Percentiles rank a stretch among this genome's conserved stretches.
phyloP scores from a whole-genome alignment of 2,329 filamentous ascomycete genomes.

The Colletotrichum acutatum region DNA sequence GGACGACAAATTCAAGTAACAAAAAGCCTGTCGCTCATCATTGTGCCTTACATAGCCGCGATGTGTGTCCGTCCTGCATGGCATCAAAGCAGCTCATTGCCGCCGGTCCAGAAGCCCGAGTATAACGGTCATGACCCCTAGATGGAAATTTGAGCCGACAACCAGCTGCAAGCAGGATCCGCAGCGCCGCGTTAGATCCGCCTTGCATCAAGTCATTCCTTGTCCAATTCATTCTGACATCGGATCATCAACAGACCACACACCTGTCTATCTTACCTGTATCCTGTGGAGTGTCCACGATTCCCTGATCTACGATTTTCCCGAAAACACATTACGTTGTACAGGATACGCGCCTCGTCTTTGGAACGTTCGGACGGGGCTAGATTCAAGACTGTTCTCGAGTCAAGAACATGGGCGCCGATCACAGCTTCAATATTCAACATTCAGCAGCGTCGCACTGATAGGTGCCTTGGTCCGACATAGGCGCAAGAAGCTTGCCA shows the following conservation, averaged over 20 bases:
- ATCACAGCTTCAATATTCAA: background rate
- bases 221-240: conserved; percentile 18
- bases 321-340: background rate
- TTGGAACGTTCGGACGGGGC: background rate
- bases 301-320: background rate
- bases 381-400: background rate
- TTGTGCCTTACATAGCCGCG: conserved; percentile 32
- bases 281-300: background rate
- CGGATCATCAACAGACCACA: conserved; percentile 20
- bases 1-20: too few relatives aligned
- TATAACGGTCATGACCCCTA: background rate
- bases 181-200: conserved; percentile 4
- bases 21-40: background rate
- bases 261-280: background rate
- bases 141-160: background rate
- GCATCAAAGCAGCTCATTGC: conserved; percentile 14
- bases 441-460: background rate
- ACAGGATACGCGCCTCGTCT: background rate
- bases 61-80: background rate
- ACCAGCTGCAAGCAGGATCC: conserved; percentile 4
- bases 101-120: background rate
- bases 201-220: conserved; percentile 25
- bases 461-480: background rate
- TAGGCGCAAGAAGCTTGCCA: background rate
- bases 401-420: conserved; percentile 12